Conservation (phyloP, 495 filamentous ascomycete species). For the Xanthoparmelia taractica region DNA sequence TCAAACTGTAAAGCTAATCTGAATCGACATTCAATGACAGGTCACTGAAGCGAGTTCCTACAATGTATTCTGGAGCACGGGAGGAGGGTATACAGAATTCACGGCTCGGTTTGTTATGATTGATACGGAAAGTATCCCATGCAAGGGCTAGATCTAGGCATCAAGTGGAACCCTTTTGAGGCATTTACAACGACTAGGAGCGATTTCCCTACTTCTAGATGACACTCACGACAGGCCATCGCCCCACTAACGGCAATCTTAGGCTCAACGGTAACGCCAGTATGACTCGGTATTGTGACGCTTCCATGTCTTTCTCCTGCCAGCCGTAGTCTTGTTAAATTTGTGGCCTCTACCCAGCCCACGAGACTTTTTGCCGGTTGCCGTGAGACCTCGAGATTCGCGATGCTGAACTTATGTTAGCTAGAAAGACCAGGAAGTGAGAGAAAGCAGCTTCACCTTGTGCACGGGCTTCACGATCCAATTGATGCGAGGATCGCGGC, state of each 20-base stretch:
- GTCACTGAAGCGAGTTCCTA: too few relatives aligned
- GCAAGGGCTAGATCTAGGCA: neutral
- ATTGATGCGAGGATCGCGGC: conserved; percentile 97
- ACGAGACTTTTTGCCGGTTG: conserved; percentile 98
- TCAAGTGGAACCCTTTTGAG: neutral
- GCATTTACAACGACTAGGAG: neutral
- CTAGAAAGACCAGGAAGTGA: neutral
- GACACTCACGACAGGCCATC: conserved; percentile 2
- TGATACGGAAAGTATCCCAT: neutral
- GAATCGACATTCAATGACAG: too few relatives aligned
- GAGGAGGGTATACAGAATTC: neutral
- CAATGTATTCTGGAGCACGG: neutral
- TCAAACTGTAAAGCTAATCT: neutral
- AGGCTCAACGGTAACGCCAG: conserved; percentile 25
- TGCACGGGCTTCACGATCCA: conserved; percentile 99
- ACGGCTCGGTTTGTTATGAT: neutral
- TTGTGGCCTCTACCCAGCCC: conserved; percentile 97
- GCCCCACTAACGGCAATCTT: neutral
- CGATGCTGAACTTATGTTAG: conserved; percentile 57
- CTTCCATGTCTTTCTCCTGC: conserved; percentile 99
- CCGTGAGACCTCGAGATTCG: conserved; percentile 90
- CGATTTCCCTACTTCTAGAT: neutral
- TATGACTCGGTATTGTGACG: conserved; percentile 74
- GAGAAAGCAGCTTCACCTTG: conserved; percentile 50
- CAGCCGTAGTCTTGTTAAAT: conserved; percentile 94